Percentiles rank a stretch among this genome's conserved stretches.
Conservation (phyloP, 2,329 filamentous ascomycete species). For the Fusarium sp. region DNA sequence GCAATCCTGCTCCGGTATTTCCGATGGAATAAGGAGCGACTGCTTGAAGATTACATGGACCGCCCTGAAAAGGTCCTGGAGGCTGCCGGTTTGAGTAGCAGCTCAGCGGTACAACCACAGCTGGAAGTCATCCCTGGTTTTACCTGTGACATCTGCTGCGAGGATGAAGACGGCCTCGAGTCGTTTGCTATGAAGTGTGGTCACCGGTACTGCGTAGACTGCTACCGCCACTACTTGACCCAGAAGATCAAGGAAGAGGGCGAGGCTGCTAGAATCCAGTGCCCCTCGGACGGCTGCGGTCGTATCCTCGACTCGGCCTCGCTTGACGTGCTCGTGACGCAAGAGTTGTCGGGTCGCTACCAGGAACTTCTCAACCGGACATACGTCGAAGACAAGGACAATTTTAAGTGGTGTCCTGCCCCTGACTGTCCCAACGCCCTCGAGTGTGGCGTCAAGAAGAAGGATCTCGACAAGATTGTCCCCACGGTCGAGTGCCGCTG, state of each 20-base stretch:
- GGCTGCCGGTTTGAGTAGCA: slow-evolving; percentile 82
- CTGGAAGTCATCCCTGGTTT: slow-evolving; percentile 82
- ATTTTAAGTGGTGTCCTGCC: slow-evolving; percentile 96
- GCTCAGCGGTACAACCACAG: slow-evolving; percentile 70
- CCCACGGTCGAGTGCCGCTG: slow-evolving; percentile 91
- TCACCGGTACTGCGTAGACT: slow-evolving; percentile 92
- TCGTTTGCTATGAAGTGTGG: slow-evolving; percentile 96
- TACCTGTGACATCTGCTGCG: slow-evolving; percentile 94
- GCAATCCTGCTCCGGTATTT: slow-evolving; percentile 91
- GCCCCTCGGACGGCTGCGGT: slow-evolving; percentile 87
- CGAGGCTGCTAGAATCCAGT: slow-evolving; percentile 94
- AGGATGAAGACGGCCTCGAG: slow-evolving; percentile 81
- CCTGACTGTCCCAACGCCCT: slow-evolving; percentile 97
- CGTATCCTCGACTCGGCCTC: slow-evolving; percentile 93
- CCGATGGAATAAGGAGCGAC: slow-evolving; percentile 94
- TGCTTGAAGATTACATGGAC: slow-evolving; percentile 98
- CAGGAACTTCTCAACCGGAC: slow-evolving; percentile 89
- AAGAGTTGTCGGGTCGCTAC: slow-evolving; percentile 74
- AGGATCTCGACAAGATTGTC: slow-evolving; percentile 85
- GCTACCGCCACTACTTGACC: slow-evolving; percentile 89
- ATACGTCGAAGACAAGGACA: slow-evolving; percentile 97
- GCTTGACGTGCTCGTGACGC: slow-evolving; percentile 78
- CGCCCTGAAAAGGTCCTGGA: slow-evolving; percentile 82
- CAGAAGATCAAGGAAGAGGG: slow-evolving; percentile 97
- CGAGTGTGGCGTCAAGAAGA: slow-evolving; percentile 88